Evolutionary conservation across 1,139 yeast genomes (phyloP), one percentile per base, ranked within the genome.

Genomic region (Magnusiomyces paraingens): DNA sequence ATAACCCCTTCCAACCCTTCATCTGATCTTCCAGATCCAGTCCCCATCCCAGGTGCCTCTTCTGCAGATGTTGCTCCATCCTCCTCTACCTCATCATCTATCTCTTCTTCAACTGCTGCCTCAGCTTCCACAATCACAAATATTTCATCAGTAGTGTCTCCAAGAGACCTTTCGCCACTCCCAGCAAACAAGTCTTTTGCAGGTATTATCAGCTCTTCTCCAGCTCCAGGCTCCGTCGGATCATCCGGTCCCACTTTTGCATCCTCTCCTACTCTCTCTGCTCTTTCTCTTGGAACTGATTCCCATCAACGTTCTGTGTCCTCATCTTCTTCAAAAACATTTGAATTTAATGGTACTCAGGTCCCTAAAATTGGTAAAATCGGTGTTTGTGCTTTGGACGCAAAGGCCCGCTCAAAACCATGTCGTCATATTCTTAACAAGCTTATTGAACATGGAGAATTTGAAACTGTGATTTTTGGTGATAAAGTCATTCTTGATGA

Each of bases 311-410:
- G 54, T 2, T 32, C 45, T 38, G n/a, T n/a, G n/a, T 52, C 57
- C 2, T 45, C 40, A 21, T 48, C 55, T 10, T 51, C 54, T 22
- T 22, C 40, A 10, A 51, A 20, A 44, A 26, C 42, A 18, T n/a
- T 22, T 40, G 47, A 26, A 12, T 11, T n/a, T 36, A 6, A 8
- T 36, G 17, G 17, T 4, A n/a, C 12, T n/a, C 40, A 11, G 22
- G 32, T 83, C 51, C 91, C 93, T 1, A 84, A 80, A 61, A 81
- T 90, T 59, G 99, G 99, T 40, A 90, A 89, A 62, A 89, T 94
- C 63, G 99, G 99, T 49, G 96, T 94, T 1, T 94, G 99, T 73
- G 99, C 99, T 8, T 91, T 94, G 98, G 99, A 94, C 70, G 84
- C 93, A 54, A 94, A 94, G 69, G 99, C 91, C 1, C 78, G 95